These are phyloP conservation scores for Gossypium davidsonii DNA, from an alignment of 441 rosid genomes.

Conservation along the genomic window DNA sequence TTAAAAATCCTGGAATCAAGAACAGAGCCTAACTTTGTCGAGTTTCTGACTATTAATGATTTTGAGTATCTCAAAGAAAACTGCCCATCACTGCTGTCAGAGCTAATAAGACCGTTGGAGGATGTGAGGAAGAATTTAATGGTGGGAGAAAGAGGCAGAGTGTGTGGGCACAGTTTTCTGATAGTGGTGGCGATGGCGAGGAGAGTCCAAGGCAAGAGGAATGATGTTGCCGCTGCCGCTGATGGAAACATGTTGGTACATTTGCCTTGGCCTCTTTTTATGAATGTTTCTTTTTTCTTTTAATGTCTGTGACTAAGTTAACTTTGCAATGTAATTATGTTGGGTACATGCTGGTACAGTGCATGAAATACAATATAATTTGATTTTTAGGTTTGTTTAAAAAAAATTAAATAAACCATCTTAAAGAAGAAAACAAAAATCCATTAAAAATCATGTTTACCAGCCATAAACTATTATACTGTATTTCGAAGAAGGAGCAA, in stretches of 20 bases:
- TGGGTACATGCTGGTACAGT: too few species aligned
- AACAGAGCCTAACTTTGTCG: slow-evolving; percentile 9
- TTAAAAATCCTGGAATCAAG: too few species aligned
- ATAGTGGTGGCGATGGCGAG: slow-evolving; percentile 31
- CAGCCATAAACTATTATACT: background rate
- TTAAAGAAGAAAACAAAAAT: too few species aligned
- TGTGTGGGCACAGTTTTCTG: slow-evolving; percentile 60
- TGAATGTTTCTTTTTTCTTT: too few species aligned
- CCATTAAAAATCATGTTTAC: too few species aligned
- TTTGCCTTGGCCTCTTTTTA: background rate
- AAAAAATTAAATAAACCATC: too few species aligned
- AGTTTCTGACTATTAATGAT: slow-evolving; percentile 26
- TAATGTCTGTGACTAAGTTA: too few species aligned
- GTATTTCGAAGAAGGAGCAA: too few species aligned
- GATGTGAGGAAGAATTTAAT: slow-evolving; percentile 46
- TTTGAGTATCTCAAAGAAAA: slow-evolving; percentile 45
- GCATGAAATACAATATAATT: too few species aligned
- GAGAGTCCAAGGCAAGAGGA: background rate
- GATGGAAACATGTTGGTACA: background rate
- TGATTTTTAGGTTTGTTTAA: too few species aligned
- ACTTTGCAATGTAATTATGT: too few species aligned
- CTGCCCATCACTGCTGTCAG: slow-evolving; percentile 43
- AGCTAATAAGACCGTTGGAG: slow-evolving; percentile 48
- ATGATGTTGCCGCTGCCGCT: background rate
- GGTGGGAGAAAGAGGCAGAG: slow-evolving; percentile 50